A percentile compares a stretch with the other conserved stretches of the same genome.
Conservation (phyloP, 306 rosid genomes). For the Aeschynomene evenia region DNA sequence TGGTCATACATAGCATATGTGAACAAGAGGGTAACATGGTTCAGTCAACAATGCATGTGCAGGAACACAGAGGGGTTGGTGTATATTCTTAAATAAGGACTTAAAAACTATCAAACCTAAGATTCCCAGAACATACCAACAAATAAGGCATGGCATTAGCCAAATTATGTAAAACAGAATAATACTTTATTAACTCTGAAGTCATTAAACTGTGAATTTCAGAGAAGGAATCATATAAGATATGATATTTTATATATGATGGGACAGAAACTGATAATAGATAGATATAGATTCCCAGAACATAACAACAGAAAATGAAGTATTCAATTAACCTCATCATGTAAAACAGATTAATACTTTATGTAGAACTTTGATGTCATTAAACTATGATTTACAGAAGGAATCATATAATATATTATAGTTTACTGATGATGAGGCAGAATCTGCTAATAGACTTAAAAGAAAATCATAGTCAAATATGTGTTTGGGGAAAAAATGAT, state of each 20-base stretch:
- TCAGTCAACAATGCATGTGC: conserved; percentile 69
- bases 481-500: too few relatives aligned
- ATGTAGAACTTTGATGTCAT: too few relatives aligned
- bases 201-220: neutral
- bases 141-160: neutral
- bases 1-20: conserved; percentile 50
- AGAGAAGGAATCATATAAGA: neutral
- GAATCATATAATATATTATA: neutral
- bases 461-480: too few relatives aligned
- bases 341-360: too few relatives aligned
- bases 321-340: too few relatives aligned
- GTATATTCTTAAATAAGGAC: conserved; percentile 24
- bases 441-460: too few relatives aligned
- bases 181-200: neutral
- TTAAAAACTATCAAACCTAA: conserved; percentile 4
- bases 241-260: neutral
- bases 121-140: neutral
- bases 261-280: neutral
- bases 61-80: conserved; percentile 28
- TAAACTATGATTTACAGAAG: too few relatives aligned
- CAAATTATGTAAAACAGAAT: neutral
- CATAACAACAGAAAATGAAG: too few relatives aligned
- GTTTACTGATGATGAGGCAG: neutral
- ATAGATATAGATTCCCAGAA: too few relatives aligned
- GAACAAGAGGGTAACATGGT: conserved; percentile 71